phyloP scores from a whole-genome alignment of 768 basidiomycete genomes.

The Podaxis carcinomalis region DNA sequence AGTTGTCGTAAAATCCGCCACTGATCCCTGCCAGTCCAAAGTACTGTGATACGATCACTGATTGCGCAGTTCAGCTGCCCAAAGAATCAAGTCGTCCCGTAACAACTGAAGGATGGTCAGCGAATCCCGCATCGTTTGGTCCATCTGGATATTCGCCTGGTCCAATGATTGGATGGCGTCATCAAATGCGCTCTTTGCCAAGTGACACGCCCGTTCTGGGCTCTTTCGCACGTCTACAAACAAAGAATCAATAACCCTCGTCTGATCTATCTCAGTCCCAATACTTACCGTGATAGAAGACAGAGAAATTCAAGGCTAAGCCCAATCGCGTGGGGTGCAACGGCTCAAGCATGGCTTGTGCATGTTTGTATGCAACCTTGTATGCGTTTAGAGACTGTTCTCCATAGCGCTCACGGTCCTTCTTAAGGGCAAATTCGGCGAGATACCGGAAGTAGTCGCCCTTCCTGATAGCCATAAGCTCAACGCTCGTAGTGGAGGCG shows the following conservation, averaged over 20 bases:
- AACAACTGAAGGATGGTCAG: conserved; percentile 81
- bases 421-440: conserved; percentile 76
- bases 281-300: conserved; percentile 69
- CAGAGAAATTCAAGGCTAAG: conserved; percentile 89
- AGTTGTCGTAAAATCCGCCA: not conserved
- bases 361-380: conserved; percentile 83
- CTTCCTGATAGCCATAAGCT: conserved; percentile 20
- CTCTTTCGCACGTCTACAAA: conserved; percentile 67
- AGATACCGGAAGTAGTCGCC: conserved; percentile 92
- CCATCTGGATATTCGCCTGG: conserved; percentile 29
- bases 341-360: conserved; percentile 64
- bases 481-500: not conserved
- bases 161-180: conserved; percentile 73
- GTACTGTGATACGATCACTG: not conserved
- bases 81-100: conserved; percentile 81
- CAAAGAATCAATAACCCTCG: not conserved
- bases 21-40: not conserved
- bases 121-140: conserved; percentile 59
- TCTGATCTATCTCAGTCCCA: not conserved
- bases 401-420: conserved; percentile 64
- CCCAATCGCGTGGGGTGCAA: conserved; percentile 87
- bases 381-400: conserved; percentile 80
- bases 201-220: conserved; percentile 81
- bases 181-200: conserved; percentile 91
- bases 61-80: conserved; percentile 67